Evolutionary conservation across 768 basidiomycete genomes (phyloP).

Genomic region (Leucogyrophana mollusca): DNA sequence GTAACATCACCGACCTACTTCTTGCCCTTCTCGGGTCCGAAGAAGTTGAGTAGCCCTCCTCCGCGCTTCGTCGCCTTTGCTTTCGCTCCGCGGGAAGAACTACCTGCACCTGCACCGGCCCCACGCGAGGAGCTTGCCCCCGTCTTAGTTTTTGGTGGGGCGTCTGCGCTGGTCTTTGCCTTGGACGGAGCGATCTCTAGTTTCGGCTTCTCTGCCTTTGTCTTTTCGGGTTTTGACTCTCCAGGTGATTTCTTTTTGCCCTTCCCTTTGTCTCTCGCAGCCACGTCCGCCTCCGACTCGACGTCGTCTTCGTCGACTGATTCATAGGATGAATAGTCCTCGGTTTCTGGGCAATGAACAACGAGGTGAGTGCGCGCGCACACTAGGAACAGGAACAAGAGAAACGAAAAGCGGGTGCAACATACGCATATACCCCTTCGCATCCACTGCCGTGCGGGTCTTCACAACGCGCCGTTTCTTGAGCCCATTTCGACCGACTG

Average conservation of each 20-base stretch:
- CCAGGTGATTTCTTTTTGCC: slow-evolving; percentile 17
- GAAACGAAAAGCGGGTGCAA: slow-evolving; percentile 8
- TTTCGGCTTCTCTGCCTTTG: slow-evolving; percentile 21
- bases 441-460: slow-evolving; percentile 52
- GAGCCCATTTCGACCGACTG: slow-evolving; percentile 74
- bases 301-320: slow-evolving; percentile 64
- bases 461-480: slow-evolving; percentile 70
- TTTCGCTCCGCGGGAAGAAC: slow-evolving; percentile 9
- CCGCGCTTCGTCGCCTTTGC: slow-evolving; percentile 22
- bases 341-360: slow-evolving; percentile 46
- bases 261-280: slow-evolving; percentile 14
- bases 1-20: too few species aligned
- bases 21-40: slow-evolving; percentile 28
- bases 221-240: slow-evolving; percentile 15
- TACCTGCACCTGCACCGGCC: too few species aligned
- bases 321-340: slow-evolving; percentile 82
- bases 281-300: slow-evolving; percentile 23
- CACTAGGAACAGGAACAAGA: too few species aligned
- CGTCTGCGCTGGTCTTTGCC: slow-evolving; percentile 13
- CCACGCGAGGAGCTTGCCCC: too few species aligned
- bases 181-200: slow-evolving; percentile 13
- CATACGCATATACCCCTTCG: slow-evolving; percentile 74
- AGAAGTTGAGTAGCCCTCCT: slow-evolving; percentile 31
- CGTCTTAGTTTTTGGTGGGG: slow-evolving; percentile 13
- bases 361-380: slow-evolving; percentile 1